A percentile compares a stretch with the other conserved stretches of the same genome.
phyloP scores from a whole-genome alignment of 176 grass and related monocot species.

The Rhynchospora tenuis region DNA sequence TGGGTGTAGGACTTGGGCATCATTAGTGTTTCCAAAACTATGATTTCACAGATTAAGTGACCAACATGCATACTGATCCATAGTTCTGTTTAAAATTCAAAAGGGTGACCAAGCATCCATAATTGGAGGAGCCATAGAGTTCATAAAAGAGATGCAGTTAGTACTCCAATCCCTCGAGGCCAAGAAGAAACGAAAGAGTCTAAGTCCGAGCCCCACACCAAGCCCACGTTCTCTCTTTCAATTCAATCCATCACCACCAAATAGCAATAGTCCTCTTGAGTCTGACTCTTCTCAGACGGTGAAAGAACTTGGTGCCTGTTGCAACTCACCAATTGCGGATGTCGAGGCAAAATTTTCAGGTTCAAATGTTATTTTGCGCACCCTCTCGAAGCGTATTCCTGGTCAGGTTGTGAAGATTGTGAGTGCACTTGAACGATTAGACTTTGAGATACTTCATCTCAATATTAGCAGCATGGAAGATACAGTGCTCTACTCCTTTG shows the following conservation, averaged over 20 bases:
- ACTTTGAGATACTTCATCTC: slow-evolving; percentile 81
- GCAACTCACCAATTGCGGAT: slow-evolving; percentile 80
- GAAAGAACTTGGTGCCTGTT: slow-evolving; percentile 72
- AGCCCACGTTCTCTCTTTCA: slow-evolving; percentile 34
- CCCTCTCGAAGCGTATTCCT: slow-evolving; percentile 62
- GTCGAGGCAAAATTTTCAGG: slow-evolving; percentile 86
- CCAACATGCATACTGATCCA: background rate
- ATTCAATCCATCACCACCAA: slow-evolving; percentile 49
- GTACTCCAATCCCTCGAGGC: slow-evolving; percentile 68
- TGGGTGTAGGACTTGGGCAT: background rate
- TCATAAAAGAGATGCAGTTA: slow-evolving; percentile 83
- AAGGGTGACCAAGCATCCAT: slow-evolving; percentile 93
- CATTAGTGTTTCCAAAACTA: too few relatives aligned
- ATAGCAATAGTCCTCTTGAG: slow-evolving; percentile 22
- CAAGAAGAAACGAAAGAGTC: slow-evolving; percentile 61
- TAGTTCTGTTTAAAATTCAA: background rate
- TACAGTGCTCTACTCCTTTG: slow-evolving; percentile 86
- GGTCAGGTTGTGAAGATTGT: slow-evolving; percentile 62
- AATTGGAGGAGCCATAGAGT: slow-evolving; percentile 91
- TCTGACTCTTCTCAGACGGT: slow-evolving; percentile 22
- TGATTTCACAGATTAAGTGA: too few relatives aligned
- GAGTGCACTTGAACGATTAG: slow-evolving; percentile 49
- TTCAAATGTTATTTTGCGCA: slow-evolving; percentile 74
- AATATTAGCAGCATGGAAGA: slow-evolving; percentile 98
- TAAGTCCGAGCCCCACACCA: slow-evolving; percentile 36